phyloP scores from a whole-genome alignment of 805 yeast species.

The Debaryomyces maramus region DNA sequence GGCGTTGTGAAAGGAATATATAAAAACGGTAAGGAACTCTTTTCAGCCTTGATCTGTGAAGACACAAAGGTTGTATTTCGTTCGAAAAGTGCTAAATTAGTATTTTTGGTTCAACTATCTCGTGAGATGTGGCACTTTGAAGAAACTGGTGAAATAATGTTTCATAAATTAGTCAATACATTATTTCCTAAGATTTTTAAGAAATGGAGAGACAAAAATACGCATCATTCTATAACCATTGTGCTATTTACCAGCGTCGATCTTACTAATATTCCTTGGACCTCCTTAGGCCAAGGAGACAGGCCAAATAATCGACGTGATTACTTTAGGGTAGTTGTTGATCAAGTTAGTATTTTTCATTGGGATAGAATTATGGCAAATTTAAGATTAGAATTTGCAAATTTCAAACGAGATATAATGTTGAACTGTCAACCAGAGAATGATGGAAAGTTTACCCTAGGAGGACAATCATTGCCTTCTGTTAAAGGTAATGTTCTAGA shows the following conservation, averaged over 20 bases:
- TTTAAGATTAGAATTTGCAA: constrained; percentile 78
- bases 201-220: constrained; percentile 81
- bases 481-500: constrained; percentile 88
- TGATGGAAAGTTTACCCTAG: constrained; percentile 32
- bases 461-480: constrained; percentile 76
- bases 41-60: constrained; percentile 74
- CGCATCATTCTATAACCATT: constrained; percentile 89
- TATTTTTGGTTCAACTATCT: constrained; percentile 84
- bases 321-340: constrained; percentile 91
- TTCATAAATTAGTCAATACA: constrained; percentile 89
- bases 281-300: constrained; percentile 67
- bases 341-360: constrained; percentile 81
- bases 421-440: constrained; percentile 29
- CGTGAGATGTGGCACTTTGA: constrained; percentile 98
- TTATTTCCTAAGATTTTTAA: constrained; percentile 85
- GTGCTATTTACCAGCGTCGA: constrained; percentile 85
- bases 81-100: constrained; percentile 84
- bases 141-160: constrained; percentile 92
- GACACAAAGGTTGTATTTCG: constrained; percentile 81
- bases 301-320: constrained; percentile 67
- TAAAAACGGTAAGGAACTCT: constrained; percentile 63
- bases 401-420: constrained; percentile 73
- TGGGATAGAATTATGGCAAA: constrained; percentile 94
- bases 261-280: constrained; percentile 50
- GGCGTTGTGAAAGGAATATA: constrained; percentile 64